Percentiles rank a stretch among this genome's conserved stretches.
Evolutionary conservation across 2,329 filamentous ascomycete genomes (phyloP).

Genomic region (Pezicula radicicola): DNA sequence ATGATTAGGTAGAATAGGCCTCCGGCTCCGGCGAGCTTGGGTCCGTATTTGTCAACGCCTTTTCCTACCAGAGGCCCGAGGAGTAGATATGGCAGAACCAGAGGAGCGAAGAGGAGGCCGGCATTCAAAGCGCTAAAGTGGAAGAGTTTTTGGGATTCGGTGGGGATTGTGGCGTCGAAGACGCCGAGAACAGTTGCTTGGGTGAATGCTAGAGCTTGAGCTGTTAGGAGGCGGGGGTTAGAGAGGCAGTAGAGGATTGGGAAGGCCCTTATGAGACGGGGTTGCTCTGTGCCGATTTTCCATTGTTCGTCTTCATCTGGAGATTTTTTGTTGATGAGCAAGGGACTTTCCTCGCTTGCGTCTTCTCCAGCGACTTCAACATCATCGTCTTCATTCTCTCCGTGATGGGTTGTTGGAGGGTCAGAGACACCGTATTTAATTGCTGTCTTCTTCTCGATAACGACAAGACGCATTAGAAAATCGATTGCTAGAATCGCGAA

Average conservation of each 20-base stretch:
- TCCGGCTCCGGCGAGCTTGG: conserved; percentile 28
- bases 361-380: conserved; percentile 15
- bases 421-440: conserved; percentile 31
- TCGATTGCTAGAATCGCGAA: conserved; percentile 53
- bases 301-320: conserved; percentile 29
- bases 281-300: conserved; percentile 38
- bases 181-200: conserved; percentile 37
- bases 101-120: conserved; percentile 34
- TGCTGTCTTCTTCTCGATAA: conserved; percentile 62
- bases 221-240: conserved; percentile 36
- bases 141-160: conserved; percentile 33
- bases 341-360: conserved; percentile 32
- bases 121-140: conserved; percentile 32
- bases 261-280: conserved; percentile 34
- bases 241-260: conserved; percentile 44
- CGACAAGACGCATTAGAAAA: conserved; percentile 54
- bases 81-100: conserved; percentile 33
- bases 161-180: conserved; percentile 37
- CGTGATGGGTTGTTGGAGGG: conserved; percentile 4
- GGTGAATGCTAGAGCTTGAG: conserved; percentile 36
- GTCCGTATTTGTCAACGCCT: conserved; percentile 34
- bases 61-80: conserved; percentile 32
- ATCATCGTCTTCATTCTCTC: conserved; percentile 20
- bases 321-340: conserved; percentile 29
- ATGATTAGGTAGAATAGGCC: conserved; percentile 23